Percentiles rank a stretch among this genome's conserved stretches.
phyloP scores from a whole-genome alignment of 495 filamentous ascomycete genomes.

The Hypomontagnella submonticulosa region DNA sequence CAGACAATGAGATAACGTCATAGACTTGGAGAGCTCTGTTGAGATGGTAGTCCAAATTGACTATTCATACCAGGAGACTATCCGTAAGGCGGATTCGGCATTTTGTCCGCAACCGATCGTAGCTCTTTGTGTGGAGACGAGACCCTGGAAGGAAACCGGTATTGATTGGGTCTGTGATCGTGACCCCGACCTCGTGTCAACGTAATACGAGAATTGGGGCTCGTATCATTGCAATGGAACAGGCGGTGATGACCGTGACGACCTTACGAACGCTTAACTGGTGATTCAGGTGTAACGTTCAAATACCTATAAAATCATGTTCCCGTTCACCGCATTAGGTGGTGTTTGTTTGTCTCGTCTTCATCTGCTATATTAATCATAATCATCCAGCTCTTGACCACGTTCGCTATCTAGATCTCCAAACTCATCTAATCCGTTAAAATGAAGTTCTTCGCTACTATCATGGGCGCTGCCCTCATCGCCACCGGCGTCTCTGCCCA shows the following conservation, averaged over 20 bases:
- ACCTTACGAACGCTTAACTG: conserved; percentile 9
- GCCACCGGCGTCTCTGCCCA: conserved; percentile 43
- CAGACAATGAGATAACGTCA: too few species aligned
- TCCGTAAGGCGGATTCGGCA: background rate
- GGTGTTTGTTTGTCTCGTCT: background rate
- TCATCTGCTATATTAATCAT: conserved; percentile 9
- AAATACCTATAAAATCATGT: background rate
- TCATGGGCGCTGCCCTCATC: conserved; percentile 38
- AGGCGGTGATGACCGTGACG: conserved; percentile 21
- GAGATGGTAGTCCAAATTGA: too few species aligned
- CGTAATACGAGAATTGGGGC: conserved; percentile 41
- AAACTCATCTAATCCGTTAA: conserved; percentile 7
- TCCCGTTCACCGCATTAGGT: background rate
- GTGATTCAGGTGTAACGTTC: conserved; percentile 3
- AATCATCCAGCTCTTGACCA: conserved; percentile 10
- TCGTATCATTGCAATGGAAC: conserved; percentile 40
- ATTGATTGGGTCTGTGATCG: conserved; percentile 19
- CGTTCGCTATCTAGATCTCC: conserved; percentile 4
- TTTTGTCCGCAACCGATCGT: conserved; percentile 1
- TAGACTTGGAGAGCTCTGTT: too few species aligned
- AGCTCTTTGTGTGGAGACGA: conserved; percentile 22
- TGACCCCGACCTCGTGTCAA: conserved; percentile 45
- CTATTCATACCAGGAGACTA: background rate
- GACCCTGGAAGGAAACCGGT: conserved; percentile 9
- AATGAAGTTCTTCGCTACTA: conserved; percentile 40